Base-by-base conservation (phyloP, 805 yeast species). In the Yarrowia hollandica region DNA sequence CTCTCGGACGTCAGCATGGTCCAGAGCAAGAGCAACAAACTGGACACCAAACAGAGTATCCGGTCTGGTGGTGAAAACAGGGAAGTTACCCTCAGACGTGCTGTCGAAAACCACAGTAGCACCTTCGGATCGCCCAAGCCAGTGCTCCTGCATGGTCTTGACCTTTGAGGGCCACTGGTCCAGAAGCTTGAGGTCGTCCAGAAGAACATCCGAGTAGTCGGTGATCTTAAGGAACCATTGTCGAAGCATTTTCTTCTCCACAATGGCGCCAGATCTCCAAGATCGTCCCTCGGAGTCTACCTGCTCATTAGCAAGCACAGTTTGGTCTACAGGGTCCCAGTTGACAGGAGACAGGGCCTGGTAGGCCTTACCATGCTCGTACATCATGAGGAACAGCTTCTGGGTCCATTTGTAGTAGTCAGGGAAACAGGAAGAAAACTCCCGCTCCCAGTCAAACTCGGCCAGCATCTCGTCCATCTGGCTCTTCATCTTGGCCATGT, bases 161-260 rank as follows among this genome's bases (percentile, higher is more conserved):
- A 94, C 98, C 66, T 87, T 85, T 2, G 79, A 78, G 0, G 99
- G 99, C 99, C 99, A 94, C 5, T 83, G 74, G 1, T 78, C 72
- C 44, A 94, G 77, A 1, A 70, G 57, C 0, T 77, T 75, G 61
- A 94, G 71, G 71, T 94, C 98, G 10, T 75, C 70, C 60, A 81
- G 79, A 59, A 94, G 75, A 2, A 77, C 84, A 2, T 79, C 74
- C 1, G 96, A 96, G 72, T 81, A 90, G 61, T 85, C 78, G 1
- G 99, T 90, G 60, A 94, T 92, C 10, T 89, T 89, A 64, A 94
- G 77, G 66, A 92, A 94, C 99, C 99, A 94, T 70, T 94, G 99
- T 62, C 84, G 88, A 44, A 94, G 75, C 56, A 82, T 73, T 62
- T 77, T 79, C 71, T 89, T 90, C 70, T 94, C 97, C 0, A 92